Evolutionary conservation across 495 filamentous ascomycete genomes (phyloP).

Genomic region (Xylaria venustula): DNA sequence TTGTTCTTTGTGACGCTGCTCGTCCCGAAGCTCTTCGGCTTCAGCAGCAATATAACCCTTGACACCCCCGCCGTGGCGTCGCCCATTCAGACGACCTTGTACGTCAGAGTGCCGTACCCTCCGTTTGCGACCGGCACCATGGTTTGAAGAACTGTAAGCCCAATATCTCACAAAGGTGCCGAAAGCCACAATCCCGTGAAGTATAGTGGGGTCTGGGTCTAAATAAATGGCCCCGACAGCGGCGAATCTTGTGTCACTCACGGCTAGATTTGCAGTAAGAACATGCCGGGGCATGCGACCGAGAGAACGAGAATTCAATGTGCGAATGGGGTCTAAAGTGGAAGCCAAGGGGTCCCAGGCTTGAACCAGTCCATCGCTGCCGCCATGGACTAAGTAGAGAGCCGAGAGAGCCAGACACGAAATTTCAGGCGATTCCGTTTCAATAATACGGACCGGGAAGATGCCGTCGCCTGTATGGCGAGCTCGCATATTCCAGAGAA

Average conservation of each 20-base stretch:
- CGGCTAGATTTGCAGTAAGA: slow-evolving; percentile 34
- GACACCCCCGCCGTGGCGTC: slow-evolving; percentile 39
- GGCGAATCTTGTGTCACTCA: slow-evolving; percentile 65
- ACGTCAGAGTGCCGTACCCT: slow-evolving; percentile 43
- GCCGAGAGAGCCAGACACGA: slow-evolving; percentile 84
- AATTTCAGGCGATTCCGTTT: slow-evolving; percentile 88
- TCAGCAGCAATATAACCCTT: slow-evolving; percentile 81
- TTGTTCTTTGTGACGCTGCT: slow-evolving; percentile 53
- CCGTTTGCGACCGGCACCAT: slow-evolving; percentile 43
- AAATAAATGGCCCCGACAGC: slow-evolving; percentile 80
- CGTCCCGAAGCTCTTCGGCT: slow-evolving; percentile 73
- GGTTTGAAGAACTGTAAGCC: slow-evolving; percentile 76
- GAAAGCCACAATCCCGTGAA: slow-evolving; percentile 89
- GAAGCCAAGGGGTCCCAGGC: slow-evolving; percentile 95
- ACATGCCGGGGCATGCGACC: slow-evolving; percentile 62
- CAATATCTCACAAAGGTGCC: slow-evolving; percentile 88
- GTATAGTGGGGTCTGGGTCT: slow-evolving; percentile 82
- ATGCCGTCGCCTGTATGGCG: slow-evolving; percentile 48
- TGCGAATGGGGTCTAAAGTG: slow-evolving; percentile 73
- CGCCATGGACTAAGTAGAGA: slow-evolving; percentile 86
- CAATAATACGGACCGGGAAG: slow-evolving; percentile 72
- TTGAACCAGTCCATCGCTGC: slow-evolving; percentile 92
- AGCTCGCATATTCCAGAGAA: slow-evolving; percentile 83
- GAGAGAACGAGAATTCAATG: slow-evolving; percentile 84
- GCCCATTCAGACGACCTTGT: slow-evolving; percentile 37